phyloP scores from a whole-genome alignment of 2,329 filamentous ascomycete species.

The Canariomyces notabilis region DNA sequence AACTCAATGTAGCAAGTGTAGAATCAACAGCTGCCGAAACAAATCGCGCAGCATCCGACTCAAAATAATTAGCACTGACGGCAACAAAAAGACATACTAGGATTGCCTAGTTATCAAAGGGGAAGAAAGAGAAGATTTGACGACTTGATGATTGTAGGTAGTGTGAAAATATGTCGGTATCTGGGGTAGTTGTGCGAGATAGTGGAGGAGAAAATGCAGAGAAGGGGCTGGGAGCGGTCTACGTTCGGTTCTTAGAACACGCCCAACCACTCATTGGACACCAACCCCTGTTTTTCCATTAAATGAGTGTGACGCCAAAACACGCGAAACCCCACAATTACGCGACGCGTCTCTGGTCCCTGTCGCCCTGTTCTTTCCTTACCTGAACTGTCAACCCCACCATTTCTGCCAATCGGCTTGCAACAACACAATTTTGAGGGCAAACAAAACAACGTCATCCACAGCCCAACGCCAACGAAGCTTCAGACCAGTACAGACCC shows the following conservation, averaged over 20 bases:
- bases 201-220: conserved; percentile 18
- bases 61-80: conserved; percentile 7
- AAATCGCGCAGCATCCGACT: conserved; percentile 17
- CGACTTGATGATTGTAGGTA: background rate
- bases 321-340: conserved; percentile 21
- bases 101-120: conserved; percentile 1
- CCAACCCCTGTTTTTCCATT: conserved; percentile 12
- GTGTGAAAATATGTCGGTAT: conserved; percentile 5
- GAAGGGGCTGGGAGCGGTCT: conserved; percentile 24
- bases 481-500: background rate
- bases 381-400: conserved; percentile 11
- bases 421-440: conserved; percentile 17
- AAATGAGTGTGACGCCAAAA: conserved; percentile 18
- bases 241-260: conserved; percentile 12
- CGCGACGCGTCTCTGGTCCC: conserved; percentile 15
- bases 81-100: conserved; percentile 16
- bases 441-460: conserved; percentile 24
- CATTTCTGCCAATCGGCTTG: conserved; percentile 19
- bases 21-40: conserved; percentile 1
- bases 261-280: conserved; percentile 20
- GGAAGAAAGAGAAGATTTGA: background rate
- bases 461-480: background rate
- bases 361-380: background rate
- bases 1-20: background rate
- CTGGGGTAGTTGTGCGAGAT: conserved; percentile 8